Evolutionary conservation across 2,329 filamentous ascomycete species (phyloP).

Genomic region (Fusarium subtropicale): DNA sequence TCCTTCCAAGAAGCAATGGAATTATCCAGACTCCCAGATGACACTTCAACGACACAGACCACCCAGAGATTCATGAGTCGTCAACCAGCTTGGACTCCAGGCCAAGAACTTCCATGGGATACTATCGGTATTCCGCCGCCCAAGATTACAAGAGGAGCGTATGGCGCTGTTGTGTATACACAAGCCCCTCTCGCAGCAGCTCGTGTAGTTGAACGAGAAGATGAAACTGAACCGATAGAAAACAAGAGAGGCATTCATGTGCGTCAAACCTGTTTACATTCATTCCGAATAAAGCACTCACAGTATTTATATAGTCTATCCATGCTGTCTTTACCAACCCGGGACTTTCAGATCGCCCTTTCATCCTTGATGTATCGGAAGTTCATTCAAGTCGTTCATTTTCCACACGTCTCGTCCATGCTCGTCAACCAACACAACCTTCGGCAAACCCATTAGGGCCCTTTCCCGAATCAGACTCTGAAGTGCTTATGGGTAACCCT

Average conservation of each 20-base stretch:
- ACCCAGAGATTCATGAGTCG: slow-evolving; percentile 49
- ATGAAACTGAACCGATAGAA: slow-evolving; percentile 26
- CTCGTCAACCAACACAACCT: slow-evolving; percentile 58
- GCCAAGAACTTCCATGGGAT: slow-evolving; percentile 49
- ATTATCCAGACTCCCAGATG: slow-evolving; percentile 42
- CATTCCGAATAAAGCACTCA: neutral
- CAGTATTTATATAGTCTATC: slow-evolving; percentile 57
- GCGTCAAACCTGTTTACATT: slow-evolving; percentile 30
- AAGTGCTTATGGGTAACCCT: slow-evolving; percentile 54
- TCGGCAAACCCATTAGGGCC: slow-evolving; percentile 52
- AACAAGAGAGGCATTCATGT: slow-evolving; percentile 54
- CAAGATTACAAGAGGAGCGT: slow-evolving; percentile 47
- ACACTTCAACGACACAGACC: neutral
- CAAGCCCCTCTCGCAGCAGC: slow-evolving; percentile 54
- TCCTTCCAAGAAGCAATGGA: slow-evolving; percentile 50
- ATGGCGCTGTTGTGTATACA: slow-evolving; percentile 54
- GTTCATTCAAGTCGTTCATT: slow-evolving; percentile 61
- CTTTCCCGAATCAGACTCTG: slow-evolving; percentile 56
- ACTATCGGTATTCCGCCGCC: slow-evolving; percentile 23
- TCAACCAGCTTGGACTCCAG: slow-evolving; percentile 51
- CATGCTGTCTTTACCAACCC: slow-evolving; percentile 66
- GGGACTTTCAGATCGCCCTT: slow-evolving; percentile 62
- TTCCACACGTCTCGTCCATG: slow-evolving; percentile 62
- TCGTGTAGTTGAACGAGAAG: slow-evolving; percentile 50
- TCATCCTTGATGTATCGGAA: slow-evolving; percentile 62